Base-by-base conservation (phyloP, 1,284 basidiomycete genomes). In the Leccinum pachyderme region DNA sequence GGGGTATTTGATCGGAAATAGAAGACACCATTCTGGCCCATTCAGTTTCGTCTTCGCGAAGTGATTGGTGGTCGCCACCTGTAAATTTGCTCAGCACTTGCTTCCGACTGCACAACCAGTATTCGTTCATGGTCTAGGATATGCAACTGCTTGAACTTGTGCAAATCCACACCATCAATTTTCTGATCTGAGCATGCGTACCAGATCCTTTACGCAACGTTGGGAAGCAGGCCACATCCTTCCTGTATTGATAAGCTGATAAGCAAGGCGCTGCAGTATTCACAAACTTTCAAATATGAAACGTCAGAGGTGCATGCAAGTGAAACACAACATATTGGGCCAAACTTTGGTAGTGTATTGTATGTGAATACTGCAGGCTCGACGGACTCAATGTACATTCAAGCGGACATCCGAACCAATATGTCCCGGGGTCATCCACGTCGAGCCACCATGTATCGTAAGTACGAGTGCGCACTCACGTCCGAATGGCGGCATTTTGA, bases 1-100 rank as follows among this genome's bases (percentile, higher is more conserved):
- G 24, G 22, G 25, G 18, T 5, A 7, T 47, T 54, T 55, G 33
- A 57, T 9, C 35, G 31, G 29, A 41, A 25, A 22, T 25, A 31
- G 24, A 12, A 27, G 7, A 25, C 18, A 11, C 2, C 35, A 27
- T 9, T 15, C 31, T 15, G 15, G 15, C 9, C 24, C 4, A 37
- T 9, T 27, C 22, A 8, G 28, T 28, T 29, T 27, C 15, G 27
- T 25, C n/a, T 22, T 13, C 31, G 37, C 22, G 9, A 9, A 22
- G 12, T 28, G 28, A 7, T 46, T 15, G 28, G 25, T 24, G 4
- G 18, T 33, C 41, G 41, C 32, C 22, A 31, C 28, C 24, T 27
- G 49, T 48, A 24, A 48, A 48, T 44, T 35, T 32, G 37, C 57
- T 55, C 57, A 41, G 47, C 47, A 25, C 31, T 31, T 39, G 11